A percentile compares a stretch with the other conserved stretches of the same genome.
phyloP scores from a whole-genome alignment of 2,329 filamentous ascomycete genomes.

The Clathrospora elynae region DNA sequence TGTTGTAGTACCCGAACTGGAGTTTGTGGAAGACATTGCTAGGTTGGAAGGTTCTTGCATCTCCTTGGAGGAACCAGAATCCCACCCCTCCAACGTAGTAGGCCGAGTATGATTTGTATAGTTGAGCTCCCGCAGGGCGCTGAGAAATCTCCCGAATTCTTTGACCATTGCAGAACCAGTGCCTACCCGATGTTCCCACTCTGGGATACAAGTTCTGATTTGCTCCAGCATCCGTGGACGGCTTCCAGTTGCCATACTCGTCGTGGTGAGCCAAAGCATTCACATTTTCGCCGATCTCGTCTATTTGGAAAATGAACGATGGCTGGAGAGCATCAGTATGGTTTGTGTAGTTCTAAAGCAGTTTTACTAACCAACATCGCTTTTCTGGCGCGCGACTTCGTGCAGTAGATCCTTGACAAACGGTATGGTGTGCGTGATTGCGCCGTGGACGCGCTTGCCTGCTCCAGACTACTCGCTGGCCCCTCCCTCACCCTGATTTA shows the following conservation, averaged over 20 bases:
- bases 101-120: constrained; percentile 23
- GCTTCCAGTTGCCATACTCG: constrained; percentile 22
- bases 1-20: constrained; percentile 25
- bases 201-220: constrained; percentile 1
- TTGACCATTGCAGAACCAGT: constrained; percentile 23
- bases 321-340: constrained; percentile 23
- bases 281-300: constrained; percentile 30
- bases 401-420: constrained; percentile 1
- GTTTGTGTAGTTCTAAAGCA: neutral
- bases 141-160: constrained; percentile 9
- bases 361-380: constrained; percentile 29
- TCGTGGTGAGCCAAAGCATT: constrained; percentile 1
- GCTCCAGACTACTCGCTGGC: constrained; percentile 9
- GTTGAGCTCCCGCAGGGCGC: neutral
- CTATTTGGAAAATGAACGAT: constrained; percentile 31
- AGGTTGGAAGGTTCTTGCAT: constrained; percentile 16
- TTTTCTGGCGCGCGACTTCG: constrained; percentile 1
- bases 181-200: constrained; percentile 18
- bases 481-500: constrained; percentile 33
- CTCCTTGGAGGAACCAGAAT: constrained; percentile 26
- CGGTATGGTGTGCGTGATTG: constrained; percentile 9
- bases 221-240: constrained; percentile 10
- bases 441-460: constrained; percentile 14
- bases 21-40: constrained; percentile 27
- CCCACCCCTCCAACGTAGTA: constrained; percentile 29